Evolutionary conservation across 2,329 filamentous ascomycete genomes (phyloP).

Genomic region (Ophiostoma ulmi): DNA sequence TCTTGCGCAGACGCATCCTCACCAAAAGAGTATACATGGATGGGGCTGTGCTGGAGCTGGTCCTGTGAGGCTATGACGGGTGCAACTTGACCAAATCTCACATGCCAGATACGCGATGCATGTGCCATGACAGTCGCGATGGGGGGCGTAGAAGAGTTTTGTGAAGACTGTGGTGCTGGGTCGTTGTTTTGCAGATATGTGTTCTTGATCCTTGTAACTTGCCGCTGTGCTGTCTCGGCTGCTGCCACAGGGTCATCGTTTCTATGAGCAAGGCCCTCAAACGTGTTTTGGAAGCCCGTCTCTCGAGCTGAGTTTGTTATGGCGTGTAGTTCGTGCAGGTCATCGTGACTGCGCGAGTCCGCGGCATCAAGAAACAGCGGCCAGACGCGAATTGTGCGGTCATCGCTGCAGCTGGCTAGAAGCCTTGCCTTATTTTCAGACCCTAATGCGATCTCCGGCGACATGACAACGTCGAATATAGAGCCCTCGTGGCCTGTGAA

Average conservation of each 20-base stretch:
- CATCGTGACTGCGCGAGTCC: too few species aligned
- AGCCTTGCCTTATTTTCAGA: constrained; percentile 35
- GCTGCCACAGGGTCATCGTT: neutral
- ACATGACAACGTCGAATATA: constrained; percentile 84
- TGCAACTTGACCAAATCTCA: constrained; percentile 52
- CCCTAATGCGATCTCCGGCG: constrained; percentile 42
- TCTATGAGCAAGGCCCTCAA: constrained; percentile 30
- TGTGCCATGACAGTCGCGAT: constrained; percentile 80
- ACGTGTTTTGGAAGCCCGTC: constrained; percentile 51
- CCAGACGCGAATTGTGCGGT: constrained; percentile 85
- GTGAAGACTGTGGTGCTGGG: neutral
- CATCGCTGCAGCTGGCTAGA: constrained; percentile 91
- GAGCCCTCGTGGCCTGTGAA: constrained; percentile 79
- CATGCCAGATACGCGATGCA: constrained; percentile 80
- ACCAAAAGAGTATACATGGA: constrained; percentile 65
- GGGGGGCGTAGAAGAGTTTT: constrained; percentile 37
- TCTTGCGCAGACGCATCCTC: constrained; percentile 74
- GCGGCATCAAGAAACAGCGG: constrained; percentile 29
- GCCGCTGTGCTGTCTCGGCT: neutral
- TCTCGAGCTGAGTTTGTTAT: constrained; percentile 42
- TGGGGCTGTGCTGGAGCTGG: neutral
- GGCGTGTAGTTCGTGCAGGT: constrained; percentile 27
- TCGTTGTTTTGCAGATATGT: constrained; percentile 14
- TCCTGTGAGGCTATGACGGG: neutral
- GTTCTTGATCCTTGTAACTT: neutral